Conservation (phyloP, 495 filamentous ascomycete species). For the Aspergillus coremiiformis region DNA sequence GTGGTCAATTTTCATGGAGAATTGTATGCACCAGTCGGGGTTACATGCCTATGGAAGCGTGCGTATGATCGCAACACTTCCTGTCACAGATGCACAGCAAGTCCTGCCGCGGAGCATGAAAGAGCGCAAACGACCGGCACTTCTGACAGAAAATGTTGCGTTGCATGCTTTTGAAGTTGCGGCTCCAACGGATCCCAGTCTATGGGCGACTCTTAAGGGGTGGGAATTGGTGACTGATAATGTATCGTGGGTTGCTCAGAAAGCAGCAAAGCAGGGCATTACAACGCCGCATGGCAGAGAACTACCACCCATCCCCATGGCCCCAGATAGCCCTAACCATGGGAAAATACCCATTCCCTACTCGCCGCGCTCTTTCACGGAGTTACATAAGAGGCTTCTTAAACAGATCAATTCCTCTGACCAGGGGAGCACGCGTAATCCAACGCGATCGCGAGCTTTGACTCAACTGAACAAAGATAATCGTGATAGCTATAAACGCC, state of each 20-base stretch:
- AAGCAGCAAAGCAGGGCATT: conserved; percentile 27
- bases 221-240: conserved; percentile 24
- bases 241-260: conserved; percentile 29
- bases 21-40: conserved; percentile 22
- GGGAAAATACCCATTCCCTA: conserved; percentile 14
- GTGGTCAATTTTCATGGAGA: conserved; percentile 25
- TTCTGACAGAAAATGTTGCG: conserved; percentile 49
- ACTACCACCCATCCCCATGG: conserved; percentile 15
- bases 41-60: conserved; percentile 47
- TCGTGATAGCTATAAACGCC: conserved; percentile 18
- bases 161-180: conserved; percentile 45
- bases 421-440: not conserved
- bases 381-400: conserved; percentile 17
- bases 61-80: conserved; percentile 60
- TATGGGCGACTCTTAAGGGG: conserved; percentile 20
- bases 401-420: conserved; percentile 5
- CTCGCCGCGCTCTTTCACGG: conserved; percentile 11
- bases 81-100: conserved; percentile 38
- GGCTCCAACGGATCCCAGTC: conserved; percentile 9
- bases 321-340: conserved; percentile 13
- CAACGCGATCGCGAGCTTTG: conserved; percentile 5
- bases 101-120: conserved; percentile 47
- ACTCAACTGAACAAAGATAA: conserved; percentile 31
- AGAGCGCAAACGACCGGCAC: conserved; percentile 43
- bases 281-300: conserved; percentile 33